A percentile compares a stretch with the other conserved stretches of the same genome.
Evolutionary conservation across 257 asterid species (phyloP).

Genomic region (Capsicum chinense): DNA sequence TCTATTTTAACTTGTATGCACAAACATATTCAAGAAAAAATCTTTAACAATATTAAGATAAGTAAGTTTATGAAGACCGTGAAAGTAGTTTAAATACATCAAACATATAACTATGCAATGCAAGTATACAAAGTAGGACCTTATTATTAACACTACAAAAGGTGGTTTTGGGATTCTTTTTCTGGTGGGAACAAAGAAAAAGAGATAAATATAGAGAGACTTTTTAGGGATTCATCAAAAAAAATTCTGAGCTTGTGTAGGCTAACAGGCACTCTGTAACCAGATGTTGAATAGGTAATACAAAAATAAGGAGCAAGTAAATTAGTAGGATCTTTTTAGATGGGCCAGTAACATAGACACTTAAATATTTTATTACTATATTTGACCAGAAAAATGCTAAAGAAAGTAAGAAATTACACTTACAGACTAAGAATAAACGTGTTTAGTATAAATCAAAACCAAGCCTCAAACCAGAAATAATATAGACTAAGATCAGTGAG

Average conservation of each 20-base stretch:
- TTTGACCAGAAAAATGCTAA: neutral
- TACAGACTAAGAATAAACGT: neutral
- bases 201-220: conserved; percentile 45
- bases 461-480: neutral
- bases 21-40: neutral
- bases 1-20: too few relatives aligned
- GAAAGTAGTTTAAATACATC: neutral
- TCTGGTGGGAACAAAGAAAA: conserved; percentile 30
- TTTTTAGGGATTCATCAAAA: conserved; percentile 95
- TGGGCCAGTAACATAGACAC: neutral
- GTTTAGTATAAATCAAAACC: neutral
- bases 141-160: neutral
- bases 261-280: conserved; percentile 80
- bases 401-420: neutral
- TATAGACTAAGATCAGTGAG: neutral
- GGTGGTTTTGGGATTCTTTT: neutral
- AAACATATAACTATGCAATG: neutral
- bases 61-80: neutral
- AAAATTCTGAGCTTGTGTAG: conserved; percentile 79
- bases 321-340: neutral
- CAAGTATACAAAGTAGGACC: neutral
- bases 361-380: neutral
- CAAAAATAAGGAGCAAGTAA: conserved; percentile 21
- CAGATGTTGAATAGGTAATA: conserved; percentile 75
- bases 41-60: neutral